These are phyloP conservation scores for Pachysolen tannophilus DNA, from an alignment of 805 yeast species.

Conservation along the genomic window DNA sequence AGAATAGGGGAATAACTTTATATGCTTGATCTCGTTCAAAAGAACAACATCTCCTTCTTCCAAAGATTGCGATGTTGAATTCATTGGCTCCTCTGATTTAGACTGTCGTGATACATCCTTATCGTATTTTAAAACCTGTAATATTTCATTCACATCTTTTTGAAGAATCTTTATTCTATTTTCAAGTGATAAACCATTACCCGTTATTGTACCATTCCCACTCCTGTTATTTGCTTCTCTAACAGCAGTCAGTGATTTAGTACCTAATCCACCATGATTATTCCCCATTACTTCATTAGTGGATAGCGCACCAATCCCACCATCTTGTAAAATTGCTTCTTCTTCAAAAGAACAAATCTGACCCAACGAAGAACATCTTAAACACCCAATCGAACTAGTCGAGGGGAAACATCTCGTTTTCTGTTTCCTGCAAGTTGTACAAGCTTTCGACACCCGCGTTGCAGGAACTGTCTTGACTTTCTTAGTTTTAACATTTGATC, in stretches of 20 bases:
- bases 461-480: too few species aligned
- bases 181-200: constrained; percentile 6
- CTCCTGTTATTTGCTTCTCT: background rate
- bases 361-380: constrained; percentile 49
- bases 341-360: constrained; percentile 44
- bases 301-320: constrained; percentile 3
- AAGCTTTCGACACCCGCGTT: constrained; percentile 22
- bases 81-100: constrained; percentile 20
- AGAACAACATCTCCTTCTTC: constrained; percentile 8
- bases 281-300: constrained; percentile 6
- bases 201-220: background rate
- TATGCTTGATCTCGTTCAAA: constrained; percentile 7
- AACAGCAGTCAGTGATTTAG: background rate
- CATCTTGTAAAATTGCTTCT: constrained; percentile 12
- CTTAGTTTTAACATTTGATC: too few species aligned
- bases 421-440: constrained; percentile 23
- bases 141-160: constrained; percentile 27
- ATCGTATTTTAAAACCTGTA: constrained; percentile 18
- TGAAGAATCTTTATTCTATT: constrained; percentile 26
- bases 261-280: constrained; percentile 8
- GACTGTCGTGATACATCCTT: constrained; percentile 13
- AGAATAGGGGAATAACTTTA: constrained; percentile 14
- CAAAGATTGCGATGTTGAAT: constrained; percentile 16
- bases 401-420: constrained; percentile 53
- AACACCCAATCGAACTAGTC: constrained; percentile 39